Conservation (phyloP, 768 basidiomycete genomes). For the Epithele typhae region DNA sequence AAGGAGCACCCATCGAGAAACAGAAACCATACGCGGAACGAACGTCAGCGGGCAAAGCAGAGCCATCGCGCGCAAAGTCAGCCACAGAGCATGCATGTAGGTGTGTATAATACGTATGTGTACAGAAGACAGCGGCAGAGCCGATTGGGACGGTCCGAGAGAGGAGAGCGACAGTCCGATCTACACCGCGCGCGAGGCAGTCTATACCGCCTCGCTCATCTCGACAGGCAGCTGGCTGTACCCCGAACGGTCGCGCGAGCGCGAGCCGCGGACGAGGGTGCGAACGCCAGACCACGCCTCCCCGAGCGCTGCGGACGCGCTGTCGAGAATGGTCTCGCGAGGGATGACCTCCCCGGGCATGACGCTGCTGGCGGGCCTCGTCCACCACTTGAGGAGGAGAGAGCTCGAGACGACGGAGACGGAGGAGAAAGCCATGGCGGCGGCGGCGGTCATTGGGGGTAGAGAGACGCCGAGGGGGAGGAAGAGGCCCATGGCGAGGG, state of each 20-base stretch:
- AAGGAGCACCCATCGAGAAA: too few relatives aligned
- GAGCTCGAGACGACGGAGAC: constrained; percentile 94
- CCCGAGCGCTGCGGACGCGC: constrained; percentile 37
- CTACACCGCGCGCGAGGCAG: too few relatives aligned
- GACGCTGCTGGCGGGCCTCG: constrained; percentile 60
- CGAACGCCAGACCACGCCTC: constrained; percentile 41
- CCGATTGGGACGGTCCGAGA: too few relatives aligned
- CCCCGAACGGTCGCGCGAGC: constrained; percentile 39
- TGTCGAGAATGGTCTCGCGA: constrained; percentile 36
- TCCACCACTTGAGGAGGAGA: constrained; percentile 83
- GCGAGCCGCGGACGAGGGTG: constrained; percentile 37
- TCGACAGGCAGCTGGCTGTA: constrained; percentile 75
- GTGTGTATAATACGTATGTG: too few relatives aligned
- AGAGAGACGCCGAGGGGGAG: constrained; percentile 89
- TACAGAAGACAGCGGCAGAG: too few relatives aligned
- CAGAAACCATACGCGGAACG: too few relatives aligned
- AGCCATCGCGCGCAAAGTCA: too few relatives aligned
- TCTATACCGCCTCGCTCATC: constrained; percentile 24
- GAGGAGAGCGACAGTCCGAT: too few relatives aligned
- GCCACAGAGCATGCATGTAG: too few relatives aligned
- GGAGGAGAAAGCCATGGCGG: constrained; percentile 96
- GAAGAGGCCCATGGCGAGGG: constrained; percentile 96
- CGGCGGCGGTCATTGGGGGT: constrained; percentile 98
- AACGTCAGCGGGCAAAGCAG: too few relatives aligned
- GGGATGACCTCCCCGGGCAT: constrained; percentile 54